Conservation (phyloP, 306 rosid species). For the Quercus aquifolioides region DNA sequence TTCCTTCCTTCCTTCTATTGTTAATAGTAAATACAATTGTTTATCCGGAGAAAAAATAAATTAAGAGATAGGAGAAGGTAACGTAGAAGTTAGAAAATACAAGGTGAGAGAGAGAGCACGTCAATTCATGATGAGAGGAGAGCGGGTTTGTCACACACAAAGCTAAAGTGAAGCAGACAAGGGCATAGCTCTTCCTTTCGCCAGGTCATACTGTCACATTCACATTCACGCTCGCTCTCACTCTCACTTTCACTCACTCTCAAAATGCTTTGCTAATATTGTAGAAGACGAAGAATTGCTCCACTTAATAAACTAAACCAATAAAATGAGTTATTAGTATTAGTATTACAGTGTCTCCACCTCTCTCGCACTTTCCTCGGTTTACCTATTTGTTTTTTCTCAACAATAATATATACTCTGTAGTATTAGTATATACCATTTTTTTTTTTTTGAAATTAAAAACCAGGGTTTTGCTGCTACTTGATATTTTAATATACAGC, state of each 20-base stretch:
- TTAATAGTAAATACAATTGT: no score
- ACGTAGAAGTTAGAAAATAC: background rate
- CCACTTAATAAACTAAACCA: background rate
- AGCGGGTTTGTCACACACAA: slow-evolving; percentile 24
- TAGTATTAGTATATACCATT: background rate
- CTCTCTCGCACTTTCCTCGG: slow-evolving; percentile 14
- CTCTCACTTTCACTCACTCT: slow-evolving; percentile 7
- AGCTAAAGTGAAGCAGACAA: slow-evolving; percentile 31
- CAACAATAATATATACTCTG: background rate
- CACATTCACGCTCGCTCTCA: background rate
- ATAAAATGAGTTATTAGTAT: background rate
- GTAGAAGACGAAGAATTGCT: slow-evolving; percentile 17
- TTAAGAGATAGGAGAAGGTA: background rate
- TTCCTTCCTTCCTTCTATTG: no score
- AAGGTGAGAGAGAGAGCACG: slow-evolving; percentile 26
- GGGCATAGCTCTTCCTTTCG: slow-evolving; percentile 14
- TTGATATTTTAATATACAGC: slow-evolving; percentile 6
- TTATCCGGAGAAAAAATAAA: no score
- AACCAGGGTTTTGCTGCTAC: slow-evolving; percentile 10
- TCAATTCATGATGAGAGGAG: slow-evolving; percentile 44
- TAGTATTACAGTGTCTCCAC: slow-evolving; percentile 7
- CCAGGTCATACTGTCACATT: background rate
- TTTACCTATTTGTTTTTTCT: background rate
- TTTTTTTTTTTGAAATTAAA: background rate
- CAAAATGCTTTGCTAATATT: background rate